Percentiles rank a stretch among this genome's conserved stretches.
Evolutionary conservation across 106 monocot species (phyloP).

Genomic region (Dendrobium huoshanense): DNA sequence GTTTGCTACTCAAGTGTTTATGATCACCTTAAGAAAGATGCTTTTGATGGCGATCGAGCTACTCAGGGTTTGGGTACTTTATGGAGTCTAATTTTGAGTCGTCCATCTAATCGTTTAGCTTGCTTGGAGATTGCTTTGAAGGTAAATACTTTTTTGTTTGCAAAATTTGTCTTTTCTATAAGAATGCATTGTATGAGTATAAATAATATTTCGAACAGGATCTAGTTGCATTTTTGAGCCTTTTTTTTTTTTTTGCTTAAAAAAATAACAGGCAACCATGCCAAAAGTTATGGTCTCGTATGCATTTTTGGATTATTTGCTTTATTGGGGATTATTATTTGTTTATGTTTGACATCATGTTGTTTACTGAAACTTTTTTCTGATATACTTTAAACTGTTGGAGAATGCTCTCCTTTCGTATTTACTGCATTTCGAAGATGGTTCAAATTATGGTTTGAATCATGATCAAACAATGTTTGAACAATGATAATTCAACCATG

Average conservation of each 20-base stretch:
- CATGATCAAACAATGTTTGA: no score
- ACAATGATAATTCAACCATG: no score
- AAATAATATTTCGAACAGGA: neutral
- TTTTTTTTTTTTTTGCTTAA: neutral
- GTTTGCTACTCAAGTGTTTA: conserved; percentile 44
- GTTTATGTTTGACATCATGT: neutral
- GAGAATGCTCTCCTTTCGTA: neutral
- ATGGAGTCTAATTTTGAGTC: conserved; percentile 81
- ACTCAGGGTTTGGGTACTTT: conserved; percentile 85
- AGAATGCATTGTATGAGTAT: neutral
- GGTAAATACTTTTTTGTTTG: conserved; percentile 28
- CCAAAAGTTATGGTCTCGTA: neutral
- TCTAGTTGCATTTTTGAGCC: neutral
- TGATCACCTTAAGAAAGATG: conserved; percentile 48
- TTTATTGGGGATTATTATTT: neutral
- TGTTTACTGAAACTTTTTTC: neutral
- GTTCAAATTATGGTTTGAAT: no score
- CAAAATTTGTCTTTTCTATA: neutral
- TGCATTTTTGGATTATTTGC: neutral
- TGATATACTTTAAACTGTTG: neutral
- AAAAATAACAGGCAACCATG: neutral
- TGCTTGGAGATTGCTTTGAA: conserved; percentile 81
- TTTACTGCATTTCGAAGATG: neutral
- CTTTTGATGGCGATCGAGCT: conserved; percentile 72
- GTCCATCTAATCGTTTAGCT: conserved; percentile 50